Conservation (phyloP, 768 basidiomycete species). For the Podaxis rugospora region DNA sequence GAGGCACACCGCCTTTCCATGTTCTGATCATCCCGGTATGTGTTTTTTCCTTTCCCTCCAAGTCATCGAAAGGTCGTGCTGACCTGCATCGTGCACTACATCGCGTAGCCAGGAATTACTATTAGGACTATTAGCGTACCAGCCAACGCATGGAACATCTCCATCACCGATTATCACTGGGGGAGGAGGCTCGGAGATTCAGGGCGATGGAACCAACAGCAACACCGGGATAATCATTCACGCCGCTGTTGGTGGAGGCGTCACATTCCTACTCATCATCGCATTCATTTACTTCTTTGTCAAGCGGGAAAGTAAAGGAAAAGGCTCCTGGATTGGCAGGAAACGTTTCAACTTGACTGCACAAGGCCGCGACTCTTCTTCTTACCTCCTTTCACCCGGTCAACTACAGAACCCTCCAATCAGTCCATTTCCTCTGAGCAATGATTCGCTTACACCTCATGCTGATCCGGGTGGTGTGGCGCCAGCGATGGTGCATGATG, state of each 20-base stretch:
- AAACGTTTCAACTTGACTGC: slow-evolving; percentile 12
- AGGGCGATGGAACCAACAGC: not conserved
- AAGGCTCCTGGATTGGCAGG: not conserved
- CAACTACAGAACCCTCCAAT: slow-evolving; percentile 1
- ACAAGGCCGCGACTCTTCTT: not conserved
- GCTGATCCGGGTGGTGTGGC: not conserved
- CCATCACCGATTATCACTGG: not conserved
- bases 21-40: slow-evolving; percentile 22
- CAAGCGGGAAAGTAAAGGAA: slow-evolving; percentile 11
- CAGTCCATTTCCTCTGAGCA: not conserved
- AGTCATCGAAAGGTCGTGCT: not conserved
- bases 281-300: slow-evolving; percentile 13
- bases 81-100: not conserved
- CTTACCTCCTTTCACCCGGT: slow-evolving; percentile 10
- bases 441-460: not conserved
- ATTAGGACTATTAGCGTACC: slow-evolving; percentile 24
- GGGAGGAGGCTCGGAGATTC: not conserved
- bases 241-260: slow-evolving; percentile 14
- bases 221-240: slow-evolving; percentile 14
- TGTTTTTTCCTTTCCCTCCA: not conserved
- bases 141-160: slow-evolving; percentile 12
- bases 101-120: slow-evolving; percentile 18
- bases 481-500: not conserved
- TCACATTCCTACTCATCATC: slow-evolving; percentile 7
- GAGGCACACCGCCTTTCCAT: slow-evolving; percentile 22